A percentile compares a stretch with the other conserved stretches of the same genome.
Evolutionary conservation across 192 early-diverging fungal species (phyloP).

Genomic region (Nowakowskiella sp.): DNA sequence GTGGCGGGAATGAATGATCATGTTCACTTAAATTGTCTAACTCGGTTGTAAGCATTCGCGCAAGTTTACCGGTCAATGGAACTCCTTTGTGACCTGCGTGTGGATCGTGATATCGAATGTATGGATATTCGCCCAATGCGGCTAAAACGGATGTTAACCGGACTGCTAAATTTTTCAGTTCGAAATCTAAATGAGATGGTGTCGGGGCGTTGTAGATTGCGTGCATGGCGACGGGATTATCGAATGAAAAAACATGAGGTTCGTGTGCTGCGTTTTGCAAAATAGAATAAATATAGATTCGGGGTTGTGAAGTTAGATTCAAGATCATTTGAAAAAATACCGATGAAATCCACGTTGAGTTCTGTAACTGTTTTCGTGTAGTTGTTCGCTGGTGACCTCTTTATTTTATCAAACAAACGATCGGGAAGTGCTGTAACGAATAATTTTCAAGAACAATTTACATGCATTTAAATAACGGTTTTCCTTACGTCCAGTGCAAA

Average conservation of each 20-base stretch:
- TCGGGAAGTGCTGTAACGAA: conserved; percentile 52
- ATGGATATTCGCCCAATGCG: conserved; percentile 35
- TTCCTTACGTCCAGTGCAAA: conserved; percentile 24
- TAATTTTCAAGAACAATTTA: conserved; percentile 11
- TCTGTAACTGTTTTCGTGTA: conserved; percentile 32
- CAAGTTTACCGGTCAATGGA: conserved; percentile 67
- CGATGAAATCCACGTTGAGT: conserved; percentile 44
- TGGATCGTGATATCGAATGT: conserved; percentile 81
- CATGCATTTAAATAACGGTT: conserved; percentile 9
- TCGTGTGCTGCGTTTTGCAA: conserved; percentile 29
- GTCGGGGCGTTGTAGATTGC: conserved; percentile 22
- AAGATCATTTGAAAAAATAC: conserved; percentile 23
- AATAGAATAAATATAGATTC: not conserved
- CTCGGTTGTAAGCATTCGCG: conserved; percentile 71
- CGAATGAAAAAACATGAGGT: conserved; percentile 36
- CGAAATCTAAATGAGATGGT: conserved; percentile 1
- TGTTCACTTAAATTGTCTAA: conserved; percentile 56
- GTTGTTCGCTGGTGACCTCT: conserved; percentile 31
- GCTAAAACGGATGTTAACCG: conserved; percentile 37
- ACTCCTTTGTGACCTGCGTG: conserved; percentile 56
- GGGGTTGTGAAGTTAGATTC: not conserved
- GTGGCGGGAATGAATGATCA: conserved; percentile 16
- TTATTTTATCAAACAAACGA: conserved; percentile 54
- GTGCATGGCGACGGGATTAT: conserved; percentile 22
- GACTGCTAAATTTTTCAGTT: conserved; percentile 23